A percentile compares a stretch with the other conserved stretches of the same genome.
phyloP scores from a whole-genome alignment of 2,329 filamentous ascomycete genomes.

The Penicillium palitans region DNA sequence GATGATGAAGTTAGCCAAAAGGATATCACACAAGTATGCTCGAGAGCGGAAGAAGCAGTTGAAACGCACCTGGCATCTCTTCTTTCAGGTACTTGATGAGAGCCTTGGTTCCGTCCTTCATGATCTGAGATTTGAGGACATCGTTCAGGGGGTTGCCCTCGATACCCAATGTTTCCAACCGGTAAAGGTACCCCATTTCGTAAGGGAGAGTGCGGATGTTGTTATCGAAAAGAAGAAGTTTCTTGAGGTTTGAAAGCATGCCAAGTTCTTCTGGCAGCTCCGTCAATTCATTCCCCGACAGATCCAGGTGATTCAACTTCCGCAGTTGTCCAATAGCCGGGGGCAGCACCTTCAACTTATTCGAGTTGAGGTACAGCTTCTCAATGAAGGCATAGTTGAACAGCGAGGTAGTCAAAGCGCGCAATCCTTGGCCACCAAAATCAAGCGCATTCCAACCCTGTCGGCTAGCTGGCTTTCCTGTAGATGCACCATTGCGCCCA shows the following conservation, averaged over 20 bases:
- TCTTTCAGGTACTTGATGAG: conserved; percentile 82
- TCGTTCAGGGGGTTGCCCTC: conserved; percentile 85
- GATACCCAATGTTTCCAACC: conserved; percentile 84
- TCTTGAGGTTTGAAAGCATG: conserved; percentile 91
- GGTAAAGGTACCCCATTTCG: conserved; percentile 85
- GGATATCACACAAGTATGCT: not conserved
- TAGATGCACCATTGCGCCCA: conserved; percentile 65
- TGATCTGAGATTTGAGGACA: conserved; percentile 75
- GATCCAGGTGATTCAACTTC: conserved; percentile 77
- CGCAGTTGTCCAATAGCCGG: conserved; percentile 78
- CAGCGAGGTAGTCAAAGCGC: conserved; percentile 73
- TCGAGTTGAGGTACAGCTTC: conserved; percentile 90
- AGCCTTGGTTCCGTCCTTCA: conserved; percentile 83
- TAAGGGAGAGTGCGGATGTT: conserved; percentile 76
- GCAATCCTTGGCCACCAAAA: conserved; percentile 91
- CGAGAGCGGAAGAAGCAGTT: not conserved
- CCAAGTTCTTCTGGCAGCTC: conserved; percentile 87
- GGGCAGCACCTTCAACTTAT: conserved; percentile 81
- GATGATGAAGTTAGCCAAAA: conserved; percentile 21
- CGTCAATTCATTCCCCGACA: conserved; percentile 82
- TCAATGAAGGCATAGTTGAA: conserved; percentile 88
- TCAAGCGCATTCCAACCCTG: conserved; percentile 94
- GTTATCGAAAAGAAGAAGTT: conserved; percentile 87
- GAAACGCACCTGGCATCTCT: conserved; percentile 72
- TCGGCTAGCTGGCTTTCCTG: conserved; percentile 56